phyloP scores from a whole-genome alignment of 371 early-diverging fungal species.

The Amoeboaphelidium protococcarum region DNA sequence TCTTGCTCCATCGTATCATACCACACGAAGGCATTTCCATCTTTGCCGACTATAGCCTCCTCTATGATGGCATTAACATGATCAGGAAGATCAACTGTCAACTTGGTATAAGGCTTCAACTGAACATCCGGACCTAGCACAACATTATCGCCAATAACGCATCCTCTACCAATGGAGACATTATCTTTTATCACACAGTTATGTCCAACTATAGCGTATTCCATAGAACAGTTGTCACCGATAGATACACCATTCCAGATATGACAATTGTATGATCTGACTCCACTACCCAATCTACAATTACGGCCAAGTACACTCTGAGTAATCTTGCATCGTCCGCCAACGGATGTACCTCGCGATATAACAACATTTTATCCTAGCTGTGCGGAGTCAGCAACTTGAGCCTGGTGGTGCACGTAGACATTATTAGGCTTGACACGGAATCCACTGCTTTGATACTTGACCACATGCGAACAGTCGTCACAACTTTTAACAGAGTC shows the following conservation, averaged over 20 bases:
- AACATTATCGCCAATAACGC: constrained; percentile 32
- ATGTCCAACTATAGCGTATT: too few relatives aligned
- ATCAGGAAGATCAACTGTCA: constrained; percentile 21
- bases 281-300: constrained; percentile 34
- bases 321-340: constrained; percentile 33
- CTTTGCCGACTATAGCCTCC: too few relatives aligned
- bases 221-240: constrained; percentile 31
- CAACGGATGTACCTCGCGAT: constrained; percentile 44
- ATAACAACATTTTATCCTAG: constrained; percentile 54
- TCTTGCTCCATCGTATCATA: too few relatives aligned
- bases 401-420: too few relatives aligned
- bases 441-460: too few relatives aligned
- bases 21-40: too few relatives aligned
- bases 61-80: constrained; percentile 15
- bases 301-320: constrained; percentile 57
- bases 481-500: too few relatives aligned
- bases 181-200: too few relatives aligned
- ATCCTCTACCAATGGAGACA: constrained; percentile 30
- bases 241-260: constrained; percentile 52
- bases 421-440: too few relatives aligned
- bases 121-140: constrained; percentile 42
- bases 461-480: too few relatives aligned
- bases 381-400: too few relatives aligned
- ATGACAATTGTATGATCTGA: constrained; percentile 24
- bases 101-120: constrained; percentile 34